These are phyloP conservation scores for Venturia oleaginea DNA, from an alignment of 2,329 filamentous ascomycete genomes.

Conservation along the genomic window DNA sequence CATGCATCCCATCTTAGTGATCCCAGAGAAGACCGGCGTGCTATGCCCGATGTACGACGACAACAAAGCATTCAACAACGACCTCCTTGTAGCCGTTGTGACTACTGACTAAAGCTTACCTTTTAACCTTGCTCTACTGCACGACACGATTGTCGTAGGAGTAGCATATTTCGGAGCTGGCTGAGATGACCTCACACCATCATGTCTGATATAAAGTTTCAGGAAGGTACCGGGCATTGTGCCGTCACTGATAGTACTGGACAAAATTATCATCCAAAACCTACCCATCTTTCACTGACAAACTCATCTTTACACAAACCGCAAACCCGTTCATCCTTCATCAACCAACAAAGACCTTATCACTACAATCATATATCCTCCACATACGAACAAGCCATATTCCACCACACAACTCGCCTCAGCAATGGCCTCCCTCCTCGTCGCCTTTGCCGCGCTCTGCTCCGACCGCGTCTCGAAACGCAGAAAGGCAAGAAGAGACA, in stretches of 20 bases:
- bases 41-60: neutral
- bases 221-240: neutral
- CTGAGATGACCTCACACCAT: neutral
- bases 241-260: neutral
- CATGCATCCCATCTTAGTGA: neutral
- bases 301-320: neutral
- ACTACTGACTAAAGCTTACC: neutral
- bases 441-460: conserved; percentile 13
- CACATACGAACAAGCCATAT: neutral
- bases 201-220: neutral
- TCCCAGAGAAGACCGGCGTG: neutral
- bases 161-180: neutral
- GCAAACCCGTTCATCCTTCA: neutral
- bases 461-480: conserved; percentile 13
- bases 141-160: neutral
- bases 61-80: neutral
- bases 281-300: neutral
- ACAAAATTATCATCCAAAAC: neutral
- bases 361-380: neutral
- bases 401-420: neutral
- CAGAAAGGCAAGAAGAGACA: conserved; percentile 12
- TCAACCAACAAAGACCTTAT: neutral
- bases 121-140: neutral
- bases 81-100: neutral
- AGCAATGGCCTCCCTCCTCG: conserved; percentile 17